Evolutionary conservation across 1,284 basidiomycete species (phyloP).

Genomic region (Bjerkandera adusta): DNA sequence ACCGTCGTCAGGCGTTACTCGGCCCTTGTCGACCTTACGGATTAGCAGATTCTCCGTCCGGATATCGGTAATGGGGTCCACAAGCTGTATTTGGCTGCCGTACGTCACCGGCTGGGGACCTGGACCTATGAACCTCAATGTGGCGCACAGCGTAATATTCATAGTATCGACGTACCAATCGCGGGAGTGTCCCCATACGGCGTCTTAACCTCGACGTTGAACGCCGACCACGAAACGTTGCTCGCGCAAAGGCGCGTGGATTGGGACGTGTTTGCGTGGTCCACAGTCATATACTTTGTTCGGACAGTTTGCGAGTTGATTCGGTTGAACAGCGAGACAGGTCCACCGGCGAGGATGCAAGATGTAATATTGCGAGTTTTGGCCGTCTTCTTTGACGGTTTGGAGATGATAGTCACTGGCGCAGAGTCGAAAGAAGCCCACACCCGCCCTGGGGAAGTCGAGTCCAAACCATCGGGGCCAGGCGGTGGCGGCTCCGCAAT

Average conservation of each 20-base stretch:
- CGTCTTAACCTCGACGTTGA: conserved; percentile 83
- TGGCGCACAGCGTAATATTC: conserved; percentile 28
- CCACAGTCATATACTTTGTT: conserved; percentile 95
- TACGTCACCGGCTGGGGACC: conserved; percentile 86
- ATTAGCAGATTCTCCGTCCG: conserved; percentile 86
- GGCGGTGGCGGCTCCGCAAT: conserved; percentile 68
- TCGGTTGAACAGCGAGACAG: conserved; percentile 94
- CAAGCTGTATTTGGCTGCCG: conserved; percentile 84
- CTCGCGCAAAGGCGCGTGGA: conserved; percentile 81
- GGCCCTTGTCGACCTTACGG: conserved; percentile 90
- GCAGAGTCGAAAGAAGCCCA: conserved; percentile 93
- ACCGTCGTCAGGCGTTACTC: conserved; percentile 78
- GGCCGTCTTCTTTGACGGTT: conserved; percentile 95
- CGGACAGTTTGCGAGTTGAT: conserved; percentile 97
- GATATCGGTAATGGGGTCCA: conserved; percentile 82
- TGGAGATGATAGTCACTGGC: conserved; percentile 93
- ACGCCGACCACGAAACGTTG: conserved; percentile 89
- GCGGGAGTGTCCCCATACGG: conserved; percentile 51
- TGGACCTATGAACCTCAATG: conserved; percentile 32
- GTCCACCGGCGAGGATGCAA: conserved; percentile 85
- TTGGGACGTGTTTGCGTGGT: no score
- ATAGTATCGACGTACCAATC: conserved; percentile 11
- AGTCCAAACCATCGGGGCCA: conserved; percentile 48
- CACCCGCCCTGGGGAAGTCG: conserved; percentile 52
- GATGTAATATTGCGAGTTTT: conserved; percentile 93